Evolutionary conservation across 441 rosid genomes (phyloP).

Genomic region (Corymbia citriodora): DNA sequence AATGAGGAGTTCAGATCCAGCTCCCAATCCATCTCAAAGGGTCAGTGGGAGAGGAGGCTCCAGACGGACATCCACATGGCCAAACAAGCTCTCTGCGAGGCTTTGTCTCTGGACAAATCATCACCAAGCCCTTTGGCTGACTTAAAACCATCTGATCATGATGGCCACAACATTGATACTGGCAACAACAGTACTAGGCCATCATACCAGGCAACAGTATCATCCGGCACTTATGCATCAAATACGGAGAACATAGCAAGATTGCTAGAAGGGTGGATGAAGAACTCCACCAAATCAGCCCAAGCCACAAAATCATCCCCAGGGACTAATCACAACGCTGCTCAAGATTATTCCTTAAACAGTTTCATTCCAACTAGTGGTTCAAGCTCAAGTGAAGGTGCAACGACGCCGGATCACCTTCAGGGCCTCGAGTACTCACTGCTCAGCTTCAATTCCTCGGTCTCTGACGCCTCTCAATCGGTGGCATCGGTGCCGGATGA

Average conservation of each 20-base stretch:
- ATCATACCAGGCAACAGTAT: background rate
- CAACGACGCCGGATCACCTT: constrained; percentile 7
- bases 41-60: constrained; percentile 74
- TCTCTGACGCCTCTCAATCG: constrained; percentile 27
- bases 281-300: constrained; percentile 24
- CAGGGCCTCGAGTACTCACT: constrained; percentile 22
- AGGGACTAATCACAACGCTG: background rate
- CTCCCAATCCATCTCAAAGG: constrained; percentile 32
- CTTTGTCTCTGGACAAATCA: constrained; percentile 42
- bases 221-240: constrained; percentile 37
- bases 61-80: constrained; percentile 67
- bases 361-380: background rate
- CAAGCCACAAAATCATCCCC: constrained; percentile 3
- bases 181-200: background rate
- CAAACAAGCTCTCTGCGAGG: constrained; percentile 55
- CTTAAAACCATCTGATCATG: constrained; percentile 3
- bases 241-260: constrained; percentile 60
- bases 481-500: constrained; percentile 33
- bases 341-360: background rate
- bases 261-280: constrained; percentile 57
- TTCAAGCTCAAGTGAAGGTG: constrained; percentile 30
- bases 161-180: background rate
- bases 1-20: constrained; percentile 23
- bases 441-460: constrained; percentile 41
- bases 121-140: constrained; percentile 16